These are phyloP conservation scores for Neonectria sp. DNA, from an alignment of 2,329 filamentous ascomycete species.

Conservation along the genomic window DNA sequence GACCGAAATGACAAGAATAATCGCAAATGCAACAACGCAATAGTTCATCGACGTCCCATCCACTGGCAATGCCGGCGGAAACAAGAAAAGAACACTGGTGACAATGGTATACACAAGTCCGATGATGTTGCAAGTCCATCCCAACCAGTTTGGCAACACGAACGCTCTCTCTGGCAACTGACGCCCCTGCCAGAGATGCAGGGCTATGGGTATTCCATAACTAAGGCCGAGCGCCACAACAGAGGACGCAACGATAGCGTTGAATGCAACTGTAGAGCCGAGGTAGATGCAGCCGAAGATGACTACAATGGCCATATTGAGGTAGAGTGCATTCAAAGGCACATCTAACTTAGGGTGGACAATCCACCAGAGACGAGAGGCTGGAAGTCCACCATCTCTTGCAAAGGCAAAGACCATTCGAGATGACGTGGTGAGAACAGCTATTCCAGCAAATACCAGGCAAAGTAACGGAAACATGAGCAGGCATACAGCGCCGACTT, in stretches of 20 bases:
- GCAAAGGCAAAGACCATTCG: slow-evolving; percentile 79
- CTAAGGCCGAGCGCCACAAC: slow-evolving; percentile 81
- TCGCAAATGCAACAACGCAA: slow-evolving; percentile 62
- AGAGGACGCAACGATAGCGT: slow-evolving; percentile 78
- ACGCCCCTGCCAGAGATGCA: slow-evolving; percentile 77
- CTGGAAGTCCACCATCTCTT: slow-evolving; percentile 75
- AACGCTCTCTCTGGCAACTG: slow-evolving; percentile 69
- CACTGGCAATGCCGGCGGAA: slow-evolving; percentile 76
- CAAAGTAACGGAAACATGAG: slow-evolving; percentile 78
- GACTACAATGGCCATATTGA: slow-evolving; percentile 73
- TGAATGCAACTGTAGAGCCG: slow-evolving; percentile 76
- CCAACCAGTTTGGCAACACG: slow-evolving; percentile 52
- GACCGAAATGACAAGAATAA: slow-evolving; percentile 60
- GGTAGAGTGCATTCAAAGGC: slow-evolving; percentile 76
- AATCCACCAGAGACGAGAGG: slow-evolving; percentile 71
- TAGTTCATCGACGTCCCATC: slow-evolving; percentile 78
- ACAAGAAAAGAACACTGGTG: slow-evolving; percentile 80
- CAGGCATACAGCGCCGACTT: slow-evolving; percentile 73
- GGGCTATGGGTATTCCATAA: slow-evolving; percentile 81
- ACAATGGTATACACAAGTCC: slow-evolving; percentile 76
- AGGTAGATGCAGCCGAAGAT: slow-evolving; percentile 80
- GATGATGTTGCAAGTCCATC: slow-evolving; percentile 53
- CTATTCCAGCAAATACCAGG: slow-evolving; percentile 74
- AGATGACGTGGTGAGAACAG: slow-evolving; percentile 76
- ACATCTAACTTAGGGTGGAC: slow-evolving; percentile 74